A percentile compares a stretch with the other conserved stretches of the same genome.
Evolutionary conservation across 345 rosid genomes (phyloP).

Genomic region (Acer yangbiense): DNA sequence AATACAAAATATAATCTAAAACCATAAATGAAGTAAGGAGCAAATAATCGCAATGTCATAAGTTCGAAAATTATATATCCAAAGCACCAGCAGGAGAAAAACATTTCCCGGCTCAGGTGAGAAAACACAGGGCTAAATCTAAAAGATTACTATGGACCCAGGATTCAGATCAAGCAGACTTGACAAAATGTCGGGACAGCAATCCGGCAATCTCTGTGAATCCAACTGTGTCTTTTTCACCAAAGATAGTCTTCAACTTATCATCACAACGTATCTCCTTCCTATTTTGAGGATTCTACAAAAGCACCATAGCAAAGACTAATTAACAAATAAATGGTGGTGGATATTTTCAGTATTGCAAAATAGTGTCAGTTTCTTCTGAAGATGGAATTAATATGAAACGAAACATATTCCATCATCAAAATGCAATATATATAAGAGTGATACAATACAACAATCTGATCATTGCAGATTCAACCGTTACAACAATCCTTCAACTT

Average conservation of each 20-base stretch:
- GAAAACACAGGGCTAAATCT: too few relatives aligned
- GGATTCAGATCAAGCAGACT: conserved; percentile 14
- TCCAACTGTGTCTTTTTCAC: conserved; percentile 35
- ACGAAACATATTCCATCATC: not conserved
- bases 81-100: too few relatives aligned
- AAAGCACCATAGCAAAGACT: not conserved
- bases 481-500: not conserved
- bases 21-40: too few relatives aligned
- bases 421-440: not conserved
- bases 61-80: too few relatives aligned
- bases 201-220: conserved; percentile 34
- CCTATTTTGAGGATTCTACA: conserved; percentile 44
- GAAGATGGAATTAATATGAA: not conserved
- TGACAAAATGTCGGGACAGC: conserved; percentile 35
- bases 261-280: conserved; percentile 36
- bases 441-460: not conserved
- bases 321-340: too few relatives aligned
- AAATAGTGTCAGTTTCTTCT: too few relatives aligned
- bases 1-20: too few relatives aligned
- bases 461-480: not conserved
- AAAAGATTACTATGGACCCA: too few relatives aligned
- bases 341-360: too few relatives aligned
- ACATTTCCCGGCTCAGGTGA: too few relatives aligned
- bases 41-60: too few relatives aligned
- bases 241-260: conserved; percentile 33